A percentile compares a stretch with the other conserved stretches of the same genome.
These are phyloP conservation scores for Aspergillus funiculosus DNA, from an alignment of 495 filamentous ascomycete genomes.

Conservation along the genomic window DNA sequence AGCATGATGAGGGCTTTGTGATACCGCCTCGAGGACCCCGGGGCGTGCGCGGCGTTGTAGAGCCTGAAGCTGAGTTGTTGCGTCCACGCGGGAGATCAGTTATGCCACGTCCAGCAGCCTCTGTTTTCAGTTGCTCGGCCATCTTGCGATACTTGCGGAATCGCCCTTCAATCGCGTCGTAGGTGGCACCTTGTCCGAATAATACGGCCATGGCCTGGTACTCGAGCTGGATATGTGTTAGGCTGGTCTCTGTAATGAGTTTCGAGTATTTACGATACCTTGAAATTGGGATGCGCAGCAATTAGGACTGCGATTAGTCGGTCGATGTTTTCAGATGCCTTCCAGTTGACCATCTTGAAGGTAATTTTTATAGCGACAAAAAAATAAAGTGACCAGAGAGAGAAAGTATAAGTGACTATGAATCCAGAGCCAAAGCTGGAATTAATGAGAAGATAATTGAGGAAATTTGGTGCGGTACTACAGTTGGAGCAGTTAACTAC, in stretches of 20 bases:
- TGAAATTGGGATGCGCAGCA: conserved; percentile 23
- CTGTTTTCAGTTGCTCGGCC: conserved; percentile 19
- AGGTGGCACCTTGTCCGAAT: conserved; percentile 23
- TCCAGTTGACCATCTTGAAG: conserved; percentile 40
- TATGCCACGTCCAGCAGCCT: conserved; percentile 9
- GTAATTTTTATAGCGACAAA: background rate
- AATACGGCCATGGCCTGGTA: conserved; percentile 19
- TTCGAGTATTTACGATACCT: conserved; percentile 11
- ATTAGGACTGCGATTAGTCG: conserved; percentile 31
- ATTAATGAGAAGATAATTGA: too few relatives aligned
- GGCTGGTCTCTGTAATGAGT: background rate
- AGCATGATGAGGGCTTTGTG: conserved; percentile 9
- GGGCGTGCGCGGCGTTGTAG: conserved; percentile 19
- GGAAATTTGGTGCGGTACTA: too few relatives aligned
- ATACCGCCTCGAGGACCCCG: conserved; percentile 13
- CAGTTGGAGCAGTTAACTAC: too few relatives aligned
- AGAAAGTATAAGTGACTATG: background rate
- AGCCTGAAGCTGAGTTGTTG: background rate
- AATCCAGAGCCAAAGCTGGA: background rate
- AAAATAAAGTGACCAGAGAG: background rate
- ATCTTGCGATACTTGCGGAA: conserved; percentile 18
- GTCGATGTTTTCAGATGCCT: conserved; percentile 20
- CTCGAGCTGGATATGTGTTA: conserved; percentile 17
- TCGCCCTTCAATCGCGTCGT: conserved; percentile 21
- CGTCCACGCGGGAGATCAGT: conserved; percentile 12